Evolutionary conservation across 331 rosid species (phyloP).

Genomic region (Acacia concinna): DNA sequence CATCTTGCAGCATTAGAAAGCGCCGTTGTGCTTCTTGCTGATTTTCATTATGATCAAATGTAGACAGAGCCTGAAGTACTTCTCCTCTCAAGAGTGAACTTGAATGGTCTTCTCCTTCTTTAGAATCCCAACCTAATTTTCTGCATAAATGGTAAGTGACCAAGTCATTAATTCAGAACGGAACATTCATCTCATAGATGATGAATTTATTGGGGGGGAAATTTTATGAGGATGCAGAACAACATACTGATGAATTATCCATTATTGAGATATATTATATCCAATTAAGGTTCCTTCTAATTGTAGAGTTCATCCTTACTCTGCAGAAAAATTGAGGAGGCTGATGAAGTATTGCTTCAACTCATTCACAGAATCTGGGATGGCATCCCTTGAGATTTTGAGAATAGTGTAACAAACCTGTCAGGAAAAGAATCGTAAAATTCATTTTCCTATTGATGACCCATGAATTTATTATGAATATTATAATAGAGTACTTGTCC

Average conservation of each 20-base stretch:
- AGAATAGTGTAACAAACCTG: conserved; percentile 53
- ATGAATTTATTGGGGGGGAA: not conserved
- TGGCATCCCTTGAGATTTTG: conserved; percentile 46
- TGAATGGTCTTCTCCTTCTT: conserved; percentile 51
- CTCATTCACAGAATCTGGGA: conserved; percentile 51
- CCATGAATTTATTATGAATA: not conserved
- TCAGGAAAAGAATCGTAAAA: conserved; percentile 1
- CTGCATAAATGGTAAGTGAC: conserved; percentile 34
- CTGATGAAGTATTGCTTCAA: conserved; percentile 55
- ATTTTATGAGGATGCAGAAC: not conserved
- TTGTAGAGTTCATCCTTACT: conserved; percentile 39
- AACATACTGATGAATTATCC: not conserved
- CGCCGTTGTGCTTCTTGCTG: conserved; percentile 54
- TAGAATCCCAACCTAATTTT: conserved; percentile 59
- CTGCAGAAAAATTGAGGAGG: conserved; percentile 54
- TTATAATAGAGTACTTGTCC: conserved; percentile 14
- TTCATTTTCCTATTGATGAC: not conserved
- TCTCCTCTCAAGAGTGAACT: conserved; percentile 47
- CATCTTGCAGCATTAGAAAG: conserved; percentile 42
- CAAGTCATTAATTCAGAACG: not conserved
- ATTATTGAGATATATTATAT: not conserved
- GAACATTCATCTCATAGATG: not conserved
- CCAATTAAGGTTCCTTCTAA: not conserved
- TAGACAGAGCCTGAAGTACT: conserved; percentile 49
- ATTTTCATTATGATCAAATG: conserved; percentile 52